Evolutionary conservation across 2,329 filamentous ascomycete species (phyloP).

Genomic region (Ascochyta fabae): DNA sequence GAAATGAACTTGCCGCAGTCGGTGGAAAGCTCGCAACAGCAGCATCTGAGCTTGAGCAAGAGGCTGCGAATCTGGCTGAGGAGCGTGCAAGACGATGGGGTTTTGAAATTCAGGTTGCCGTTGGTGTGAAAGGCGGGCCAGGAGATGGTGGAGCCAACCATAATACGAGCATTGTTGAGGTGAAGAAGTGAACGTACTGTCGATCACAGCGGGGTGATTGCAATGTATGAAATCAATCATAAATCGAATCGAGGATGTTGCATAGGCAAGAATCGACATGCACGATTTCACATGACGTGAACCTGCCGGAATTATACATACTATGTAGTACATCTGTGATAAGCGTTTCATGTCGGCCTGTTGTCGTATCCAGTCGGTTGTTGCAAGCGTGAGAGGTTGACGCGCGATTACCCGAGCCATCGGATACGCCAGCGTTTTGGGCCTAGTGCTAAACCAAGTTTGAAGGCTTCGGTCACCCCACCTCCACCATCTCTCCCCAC

Average conservation of each 20-base stretch:
- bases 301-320: no score
- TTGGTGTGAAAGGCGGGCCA: conserved; percentile 15
- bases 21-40: conserved; percentile 24
- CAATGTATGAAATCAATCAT: background rate
- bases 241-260: no score
- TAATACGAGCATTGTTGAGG: conserved; percentile 12
- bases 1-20: conserved; percentile 20
- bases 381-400: no score
- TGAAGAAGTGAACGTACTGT: conserved; percentile 10
- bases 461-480: background rate
- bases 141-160: conserved; percentile 12
- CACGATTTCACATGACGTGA: no score
- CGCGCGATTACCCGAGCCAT: no score
- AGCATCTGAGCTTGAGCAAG: conserved; percentile 27
- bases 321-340: no score
- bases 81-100: conserved; percentile 31
- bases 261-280: no score
- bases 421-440: no score
- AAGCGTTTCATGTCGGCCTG: no score
- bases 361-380: no score
- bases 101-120: conserved; percentile 32
- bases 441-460: no score
- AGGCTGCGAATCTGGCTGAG: conserved; percentile 33
- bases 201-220: no score
- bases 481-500: conserved; percentile 1